Base-by-base conservation (phyloP, 257 asterid genomes). In the Parsonsia alboflavescens region DNA sequence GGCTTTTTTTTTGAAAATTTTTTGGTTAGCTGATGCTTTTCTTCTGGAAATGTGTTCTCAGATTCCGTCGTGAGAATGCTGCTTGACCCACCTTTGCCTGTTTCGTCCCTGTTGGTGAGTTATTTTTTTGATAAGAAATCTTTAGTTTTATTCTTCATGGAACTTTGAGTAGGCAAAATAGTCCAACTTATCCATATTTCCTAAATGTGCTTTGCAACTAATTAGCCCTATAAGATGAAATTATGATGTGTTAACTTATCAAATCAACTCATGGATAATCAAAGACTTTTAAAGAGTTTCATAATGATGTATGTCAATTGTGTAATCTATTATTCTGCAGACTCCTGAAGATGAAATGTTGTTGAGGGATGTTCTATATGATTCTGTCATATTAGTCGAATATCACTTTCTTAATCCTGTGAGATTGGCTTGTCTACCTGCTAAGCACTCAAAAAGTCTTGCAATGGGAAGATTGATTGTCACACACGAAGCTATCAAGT, bases 371-470 rank as follows among this genome's bases (percentile, higher is more conserved):
- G 73, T 89, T 57, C 85, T 89, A 66, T 80, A 84, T 66, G 91
- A 88, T 68, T 82, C 89, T n/a, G 78, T 85, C 44, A 49, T 85
- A 68, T 78, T 88, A 76, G 92, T 84, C 63, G 93, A 89, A 7
- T 91, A 91, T 78, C 82, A 90, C 68, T 91, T 91, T 78, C 89
- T 91, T 48, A 70, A 68, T 72, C 88, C 91, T 6, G 82, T 78
- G 75, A 81, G 78, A 77, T 64, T 89, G 86, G 85, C 76, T 73
- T 68, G 70, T 74, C 85, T 91, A 49, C 80, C 96, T 24, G 80
- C 61, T 75, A 75, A 78, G 83, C 87, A 79, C 69, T 88, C 71
- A 46, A 86, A 83, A 75, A 48, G 82, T 62, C 72, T 84, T 79
- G 74, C 80, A 57, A 16, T 91, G 66, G 84, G 89, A 79, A 86